A percentile compares a stretch with the other conserved stretches of the same genome.
Evolutionary conservation across 139 green algal genomes (phyloP).

Genomic region (Chlorella sorokiniana): DNA sequence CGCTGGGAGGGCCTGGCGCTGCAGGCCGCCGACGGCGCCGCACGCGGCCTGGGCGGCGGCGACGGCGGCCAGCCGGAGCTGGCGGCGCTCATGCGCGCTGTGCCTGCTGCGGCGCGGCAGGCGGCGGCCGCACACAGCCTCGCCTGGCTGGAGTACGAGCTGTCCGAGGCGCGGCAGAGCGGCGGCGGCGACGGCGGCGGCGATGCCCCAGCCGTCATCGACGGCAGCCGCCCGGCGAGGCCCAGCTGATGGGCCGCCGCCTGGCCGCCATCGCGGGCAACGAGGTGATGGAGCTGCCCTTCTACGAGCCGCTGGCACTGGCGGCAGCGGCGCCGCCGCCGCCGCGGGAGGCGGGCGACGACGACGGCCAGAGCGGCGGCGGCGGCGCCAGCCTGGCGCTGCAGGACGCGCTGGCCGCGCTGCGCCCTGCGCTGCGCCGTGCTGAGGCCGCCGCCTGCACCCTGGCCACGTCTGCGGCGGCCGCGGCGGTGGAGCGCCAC

Average conservation of each 20-base stretch:
- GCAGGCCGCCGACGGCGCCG: neutral
- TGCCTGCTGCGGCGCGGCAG: conserved; percentile 13
- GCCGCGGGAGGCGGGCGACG: neutral
- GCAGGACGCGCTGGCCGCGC: neutral
- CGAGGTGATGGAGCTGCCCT: conserved; percentile 4
- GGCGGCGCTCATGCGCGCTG: conserved; percentile 1
- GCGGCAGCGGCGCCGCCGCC: neutral
- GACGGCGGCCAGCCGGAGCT: neutral
- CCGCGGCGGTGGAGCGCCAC: neutral
- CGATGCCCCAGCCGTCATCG: neutral
- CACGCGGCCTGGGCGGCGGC: neutral
- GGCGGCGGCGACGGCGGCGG: too few species aligned
- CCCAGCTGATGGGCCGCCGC: conserved; percentile 10
- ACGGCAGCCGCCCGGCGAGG: conserved; percentile 1
- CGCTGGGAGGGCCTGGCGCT: conserved; percentile 7
- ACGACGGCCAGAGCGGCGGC: neutral
- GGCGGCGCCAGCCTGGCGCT: neutral
- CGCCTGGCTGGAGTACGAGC: conserved; percentile 45
- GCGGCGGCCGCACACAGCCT: conserved; percentile 10
- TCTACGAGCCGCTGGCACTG: neutral
- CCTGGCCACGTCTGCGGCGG: neutral
- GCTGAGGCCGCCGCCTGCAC: neutral
- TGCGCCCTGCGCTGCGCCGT: neutral
- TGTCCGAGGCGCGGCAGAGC: conserved; percentile 13
- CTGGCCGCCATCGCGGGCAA: conserved; percentile 29